Percentiles rank a stretch among this genome's conserved stretches.
These are phyloP conservation scores for Trametes hirsuta DNA, from an alignment of 1,284 basidiomycete genomes.

Conservation along the genomic window DNA sequence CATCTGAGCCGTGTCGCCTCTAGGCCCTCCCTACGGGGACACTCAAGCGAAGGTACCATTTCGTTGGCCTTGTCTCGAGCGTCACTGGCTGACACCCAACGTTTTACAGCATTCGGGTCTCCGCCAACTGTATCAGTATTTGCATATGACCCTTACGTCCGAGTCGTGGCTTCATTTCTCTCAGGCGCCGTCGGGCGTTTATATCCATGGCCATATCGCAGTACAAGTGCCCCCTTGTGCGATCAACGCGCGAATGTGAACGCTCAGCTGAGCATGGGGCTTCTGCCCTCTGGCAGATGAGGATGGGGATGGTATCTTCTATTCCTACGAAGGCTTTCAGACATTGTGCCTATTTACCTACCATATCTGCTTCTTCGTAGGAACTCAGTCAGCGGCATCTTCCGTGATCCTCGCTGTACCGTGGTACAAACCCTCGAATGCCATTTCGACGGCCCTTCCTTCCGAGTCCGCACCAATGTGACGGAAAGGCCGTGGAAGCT, in stretches of 20 bases:
- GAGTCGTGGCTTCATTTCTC: no score
- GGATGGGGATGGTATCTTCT: slow-evolving; percentile 11
- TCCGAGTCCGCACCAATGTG: slow-evolving; percentile 6
- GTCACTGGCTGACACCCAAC: no score
- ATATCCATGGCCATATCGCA: not conserved
- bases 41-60: no score
- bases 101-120: no score
- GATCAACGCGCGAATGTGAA: slow-evolving; percentile 11
- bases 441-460: slow-evolving; percentile 15
- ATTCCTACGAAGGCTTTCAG: slow-evolving; percentile 20
- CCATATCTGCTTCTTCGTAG: slow-evolving; percentile 23
- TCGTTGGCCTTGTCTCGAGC: no score
- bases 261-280: not conserved
- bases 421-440: slow-evolving; percentile 14
- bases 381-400: slow-evolving; percentile 19
- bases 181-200: no score
- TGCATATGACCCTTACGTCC: no score
- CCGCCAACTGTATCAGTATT: no score
- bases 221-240: not conserved
- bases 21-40: no score
- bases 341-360: slow-evolving; percentile 28
- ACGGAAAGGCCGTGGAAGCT: slow-evolving; percentile 11
- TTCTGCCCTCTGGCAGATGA: not conserved
- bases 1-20: slow-evolving; percentile 33
- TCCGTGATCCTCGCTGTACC: slow-evolving; percentile 16